Conservation (phyloP, 495 filamentous ascomycete species). For the Geoglossum glabrum region DNA sequence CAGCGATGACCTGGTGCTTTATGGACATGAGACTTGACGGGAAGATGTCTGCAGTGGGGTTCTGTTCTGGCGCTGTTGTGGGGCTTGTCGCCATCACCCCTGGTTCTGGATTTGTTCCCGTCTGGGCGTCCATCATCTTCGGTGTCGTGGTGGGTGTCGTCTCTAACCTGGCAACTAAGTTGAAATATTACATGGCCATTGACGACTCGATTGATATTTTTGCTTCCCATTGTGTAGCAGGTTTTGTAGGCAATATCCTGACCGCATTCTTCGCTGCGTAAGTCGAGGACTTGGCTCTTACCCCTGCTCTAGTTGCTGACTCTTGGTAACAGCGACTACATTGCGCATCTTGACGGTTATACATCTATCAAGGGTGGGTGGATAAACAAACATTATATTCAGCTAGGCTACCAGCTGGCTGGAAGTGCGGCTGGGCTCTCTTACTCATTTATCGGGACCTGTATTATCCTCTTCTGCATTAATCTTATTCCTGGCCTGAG, state of each 20-base stretch:
- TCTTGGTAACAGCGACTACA: slow-evolving; percentile 41
- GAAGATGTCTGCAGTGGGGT: slow-evolving; percentile 26
- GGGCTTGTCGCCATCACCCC: slow-evolving; percentile 31
- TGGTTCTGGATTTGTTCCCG: slow-evolving; percentile 11
- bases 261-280: slow-evolving; percentile 3
- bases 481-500: slow-evolving; percentile 70
- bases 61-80: slow-evolving; percentile 30
- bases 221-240: neutral
- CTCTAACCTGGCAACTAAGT: neutral
- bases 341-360: slow-evolving; percentile 68
- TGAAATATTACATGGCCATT: slow-evolving; percentile 4
- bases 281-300: slow-evolving; percentile 16
- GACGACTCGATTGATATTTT: slow-evolving; percentile 6
- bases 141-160: neutral
- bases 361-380: slow-evolving; percentile 59
- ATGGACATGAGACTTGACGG: slow-evolving; percentile 26
- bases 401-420: slow-evolving; percentile 73
- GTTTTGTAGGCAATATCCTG: neutral
- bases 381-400: slow-evolving; percentile 79
- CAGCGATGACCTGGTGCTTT: slow-evolving; percentile 26
- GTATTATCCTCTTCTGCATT: slow-evolving; percentile 70
- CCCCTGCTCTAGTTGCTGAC: neutral
- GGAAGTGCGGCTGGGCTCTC: slow-evolving; percentile 64
- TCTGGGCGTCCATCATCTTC: neutral
- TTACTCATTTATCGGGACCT: slow-evolving; percentile 76